Percentiles rank a stretch among this genome's conserved stretches.
phyloP scores from a whole-genome alignment of 2,329 filamentous ascomycete species.

The Dactylella cylindrospora region DNA sequence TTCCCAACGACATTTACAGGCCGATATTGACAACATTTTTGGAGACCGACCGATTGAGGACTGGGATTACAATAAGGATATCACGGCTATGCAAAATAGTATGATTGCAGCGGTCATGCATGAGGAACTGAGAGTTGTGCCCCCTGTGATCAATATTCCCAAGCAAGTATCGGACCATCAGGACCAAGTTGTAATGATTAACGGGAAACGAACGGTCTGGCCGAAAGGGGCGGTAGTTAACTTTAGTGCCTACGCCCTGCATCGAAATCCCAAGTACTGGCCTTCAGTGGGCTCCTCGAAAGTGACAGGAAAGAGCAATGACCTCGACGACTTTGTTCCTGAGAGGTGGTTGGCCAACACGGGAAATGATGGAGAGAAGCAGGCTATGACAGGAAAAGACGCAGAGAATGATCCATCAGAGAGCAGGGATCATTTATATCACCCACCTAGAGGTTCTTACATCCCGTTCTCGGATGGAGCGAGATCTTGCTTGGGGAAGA shows the following conservation, averaged over 20 bases:
- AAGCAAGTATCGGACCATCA: slow-evolving; percentile 57
- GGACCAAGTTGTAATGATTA: slow-evolving; percentile 62
- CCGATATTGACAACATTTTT: slow-evolving; percentile 61
- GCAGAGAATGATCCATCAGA: slow-evolving; percentile 1
- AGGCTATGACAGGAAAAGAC: neutral
- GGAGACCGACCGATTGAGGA: slow-evolving; percentile 42
- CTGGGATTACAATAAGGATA: slow-evolving; percentile 50
- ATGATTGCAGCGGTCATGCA: slow-evolving; percentile 36
- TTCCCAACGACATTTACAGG: slow-evolving; percentile 67
- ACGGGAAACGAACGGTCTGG: slow-evolving; percentile 62
- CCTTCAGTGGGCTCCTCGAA: slow-evolving; percentile 53
- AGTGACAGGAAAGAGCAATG: slow-evolving; percentile 25
- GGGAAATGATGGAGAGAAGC: slow-evolving; percentile 46
- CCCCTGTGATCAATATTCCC: slow-evolving; percentile 70
- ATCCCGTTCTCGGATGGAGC: slow-evolving; percentile 63
- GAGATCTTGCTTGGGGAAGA: slow-evolving; percentile 61
- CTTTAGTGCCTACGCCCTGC: slow-evolving; percentile 60
- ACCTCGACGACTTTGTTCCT: slow-evolving; percentile 69
- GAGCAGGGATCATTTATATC: slow-evolving; percentile 26
- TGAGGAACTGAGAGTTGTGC: slow-evolving; percentile 54
- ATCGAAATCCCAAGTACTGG: slow-evolving; percentile 74
- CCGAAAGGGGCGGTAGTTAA: slow-evolving; percentile 61
- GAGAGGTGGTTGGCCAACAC: slow-evolving; percentile 66
- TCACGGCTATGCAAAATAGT: slow-evolving; percentile 37
- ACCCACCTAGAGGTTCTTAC: slow-evolving; percentile 56